phyloP scores from a whole-genome alignment of 1,284 basidiomycete species.

The Phylloporus sp. region DNA sequence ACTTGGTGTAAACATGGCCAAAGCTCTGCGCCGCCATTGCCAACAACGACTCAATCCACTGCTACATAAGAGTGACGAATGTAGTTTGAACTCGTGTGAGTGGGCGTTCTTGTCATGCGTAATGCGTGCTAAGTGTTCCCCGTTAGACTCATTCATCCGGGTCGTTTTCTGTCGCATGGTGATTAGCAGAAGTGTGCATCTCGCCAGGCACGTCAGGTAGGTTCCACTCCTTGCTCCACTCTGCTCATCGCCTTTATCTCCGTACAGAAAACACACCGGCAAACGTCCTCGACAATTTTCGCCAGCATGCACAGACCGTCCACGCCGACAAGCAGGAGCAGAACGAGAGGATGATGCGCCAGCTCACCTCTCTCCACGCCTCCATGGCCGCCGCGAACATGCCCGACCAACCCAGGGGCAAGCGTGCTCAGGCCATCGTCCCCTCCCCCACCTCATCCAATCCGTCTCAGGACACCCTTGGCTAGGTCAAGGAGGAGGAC shows the following conservation, averaged over 20 bases:
- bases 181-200: slow-evolving; percentile 93
- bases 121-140: too few relatives aligned
- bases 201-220: slow-evolving; percentile 93
- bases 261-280: slow-evolving; percentile 92
- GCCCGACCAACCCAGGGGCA: slow-evolving; percentile 51
- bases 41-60: too few relatives aligned
- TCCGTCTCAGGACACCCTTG: slow-evolving; percentile 29
- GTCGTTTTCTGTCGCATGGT: slow-evolving; percentile 99
- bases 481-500: slow-evolving; percentile 65
- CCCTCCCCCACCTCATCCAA: slow-evolving; percentile 2
- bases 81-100: too few relatives aligned
- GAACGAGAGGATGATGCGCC: slow-evolving; percentile 93
- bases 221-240: slow-evolving; percentile 40
- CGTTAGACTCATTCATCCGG: too few relatives aligned
- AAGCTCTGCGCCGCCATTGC: too few relatives aligned
- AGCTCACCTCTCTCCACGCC: slow-evolving; percentile 86
- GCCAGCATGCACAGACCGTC: slow-evolving; percentile 95
- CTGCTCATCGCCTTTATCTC: slow-evolving; percentile 30
- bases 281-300: slow-evolving; percentile 96
- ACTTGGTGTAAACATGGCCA: too few relatives aligned
- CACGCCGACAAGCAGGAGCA: slow-evolving; percentile 89
- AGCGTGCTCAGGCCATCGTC: too few relatives aligned
- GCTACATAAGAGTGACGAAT: too few relatives aligned
- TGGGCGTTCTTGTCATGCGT: too few relatives aligned
- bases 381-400: slow-evolving; percentile 81